Base-by-base conservation (phyloP, 2,329 filamentous ascomycete species). In the Colletotrichum coccodes region DNA sequence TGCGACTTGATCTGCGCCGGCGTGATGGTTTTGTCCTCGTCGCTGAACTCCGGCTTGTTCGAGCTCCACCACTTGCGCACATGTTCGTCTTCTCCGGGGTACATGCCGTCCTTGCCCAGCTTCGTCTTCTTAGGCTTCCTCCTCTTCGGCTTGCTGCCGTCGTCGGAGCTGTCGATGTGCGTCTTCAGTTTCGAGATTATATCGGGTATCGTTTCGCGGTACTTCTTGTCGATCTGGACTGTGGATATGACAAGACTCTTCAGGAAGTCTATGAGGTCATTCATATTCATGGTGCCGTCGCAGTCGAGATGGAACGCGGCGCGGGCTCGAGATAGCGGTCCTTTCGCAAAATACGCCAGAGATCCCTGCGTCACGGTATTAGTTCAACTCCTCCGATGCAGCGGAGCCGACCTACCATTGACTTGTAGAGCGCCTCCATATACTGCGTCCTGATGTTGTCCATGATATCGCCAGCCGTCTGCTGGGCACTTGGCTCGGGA, bases 291-390 rank as follows among this genome's bases (percentile, higher is more conserved):
- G 26, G 85, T 87, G 7, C 86, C 82, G 76, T 91, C 88, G 59
- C 87, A 87, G 70, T 90, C 87, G 16, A 89, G 80, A 65, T 90
- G 88, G 71, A 94, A 94, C 16, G 90, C 87, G 53, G 91, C 91
- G 68, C 93, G 88, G 52, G 92, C 91, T 73, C 92, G 87, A 50
- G 93, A 93, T 23, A 96, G 82, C 1, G 93, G 92, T 0, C 93
- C 93, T 81, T 96, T 96, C 23, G 91, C 91, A 79, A 95, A 95
- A 78, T 95, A 96, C 66, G 93, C 93, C 64, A 95, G 81, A 4
- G 93, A 94, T 38, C 92, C 93, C 86, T 93, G 49, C 11, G 36
- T 12, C 9, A 32, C 5, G 3, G 54, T 23, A 72, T 77, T 21
- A 75, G 72, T 34, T 7, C 23, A 4, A 66, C 18, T 16, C 36